Base-by-base conservation (phyloP, 768 basidiomycete species). In the Auriscalpium vulgare region DNA sequence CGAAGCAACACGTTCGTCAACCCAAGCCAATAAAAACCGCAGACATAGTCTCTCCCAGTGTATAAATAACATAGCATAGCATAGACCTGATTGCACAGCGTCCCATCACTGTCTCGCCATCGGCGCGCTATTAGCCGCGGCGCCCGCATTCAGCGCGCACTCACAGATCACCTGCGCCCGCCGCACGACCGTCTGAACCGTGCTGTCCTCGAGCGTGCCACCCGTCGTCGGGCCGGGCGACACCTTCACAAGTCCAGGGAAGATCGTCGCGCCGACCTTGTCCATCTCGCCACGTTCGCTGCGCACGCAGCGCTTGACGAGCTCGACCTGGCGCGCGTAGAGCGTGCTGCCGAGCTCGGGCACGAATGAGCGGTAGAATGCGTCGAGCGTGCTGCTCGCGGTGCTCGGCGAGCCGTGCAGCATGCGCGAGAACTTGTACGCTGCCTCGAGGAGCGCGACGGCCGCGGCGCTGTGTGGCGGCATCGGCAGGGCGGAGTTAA, bases 121-220 rank as follows among this genome's bases (percentile, higher is more conserved):
- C 23, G 23, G 23, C 5, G 23, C 23, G 23, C 23, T 5, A 5
- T 5, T 29, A 29, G 23, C 23, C 23, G 23, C 23, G 23, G 23
- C 23, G 37, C 51, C 60, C 37, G 59, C 56, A n/a, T 56, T 52
- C 66, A 91, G 70, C 1, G 90, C 89, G 65, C 88, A 94, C 69
- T 89, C 87, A 63, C 91, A 93, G 47, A 92, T 83, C 13, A 91
- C 91, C 69, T 92, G 91, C 14, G 91, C 90, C 53, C 91, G 74
- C 57, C 89, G 72, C 10, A 94, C 88, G 47, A 92, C 85, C 16
- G 82, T 85, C 76, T 87, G 87, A 47, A 78, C 65, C 54, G 74
- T 79, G 34, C 83, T 79, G 37, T 74, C 69, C 53, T 56, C 48
- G 53, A 68, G 64, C 10, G 76, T 74, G 40, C 72, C 70, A 1